phyloP scores from a whole-genome alignment of 768 basidiomycete genomes.

The Leucosporidium yakuticum region DNA sequence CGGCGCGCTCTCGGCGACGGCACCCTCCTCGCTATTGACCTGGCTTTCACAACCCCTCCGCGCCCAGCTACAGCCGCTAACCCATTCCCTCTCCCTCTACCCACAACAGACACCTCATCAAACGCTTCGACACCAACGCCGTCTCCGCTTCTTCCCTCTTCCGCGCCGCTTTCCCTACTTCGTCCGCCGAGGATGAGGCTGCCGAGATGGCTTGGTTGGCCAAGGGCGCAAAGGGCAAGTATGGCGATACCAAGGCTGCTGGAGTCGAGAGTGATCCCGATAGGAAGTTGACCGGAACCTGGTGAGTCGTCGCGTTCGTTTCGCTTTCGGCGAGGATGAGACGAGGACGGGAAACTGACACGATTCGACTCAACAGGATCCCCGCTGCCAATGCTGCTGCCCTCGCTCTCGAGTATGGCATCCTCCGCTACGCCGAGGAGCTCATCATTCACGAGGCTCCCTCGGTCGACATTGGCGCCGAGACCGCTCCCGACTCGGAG shows the following conservation, averaged over 20 bases:
- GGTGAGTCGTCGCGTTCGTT: constrained; percentile 5
- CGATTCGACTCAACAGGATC: constrained; percentile 14
- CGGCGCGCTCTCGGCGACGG: not conserved
- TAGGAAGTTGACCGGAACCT: constrained; percentile 32
- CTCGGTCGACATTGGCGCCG: not conserved
- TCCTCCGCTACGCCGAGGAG: constrained; percentile 30
- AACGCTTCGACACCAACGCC: constrained; percentile 38
- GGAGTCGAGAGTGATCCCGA: constrained; percentile 27
- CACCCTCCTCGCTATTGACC: too few relatives aligned
- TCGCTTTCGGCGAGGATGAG: not conserved
- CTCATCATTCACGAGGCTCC: constrained; percentile 19
- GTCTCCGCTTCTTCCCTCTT: constrained; percentile 37
- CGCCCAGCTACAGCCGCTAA: not conserved
- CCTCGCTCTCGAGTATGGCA: constrained; percentile 34
- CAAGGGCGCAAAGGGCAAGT: constrained; percentile 13
- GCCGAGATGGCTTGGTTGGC: constrained; percentile 34
- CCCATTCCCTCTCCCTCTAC: not conserved
- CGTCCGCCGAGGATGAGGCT: constrained; percentile 26
- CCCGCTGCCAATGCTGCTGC: constrained; percentile 21
- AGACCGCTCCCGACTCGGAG: not conserved
- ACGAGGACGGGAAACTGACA: not conserved
- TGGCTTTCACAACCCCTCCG: too few relatives aligned
- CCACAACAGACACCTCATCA: constrained; percentile 37
- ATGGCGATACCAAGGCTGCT: constrained; percentile 29
- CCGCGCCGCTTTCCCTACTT: constrained; percentile 34